These are phyloP conservation scores for Aspergillus quadricinctus DNA, from an alignment of 2,329 filamentous ascomycete species.

Conservation along the genomic window DNA sequence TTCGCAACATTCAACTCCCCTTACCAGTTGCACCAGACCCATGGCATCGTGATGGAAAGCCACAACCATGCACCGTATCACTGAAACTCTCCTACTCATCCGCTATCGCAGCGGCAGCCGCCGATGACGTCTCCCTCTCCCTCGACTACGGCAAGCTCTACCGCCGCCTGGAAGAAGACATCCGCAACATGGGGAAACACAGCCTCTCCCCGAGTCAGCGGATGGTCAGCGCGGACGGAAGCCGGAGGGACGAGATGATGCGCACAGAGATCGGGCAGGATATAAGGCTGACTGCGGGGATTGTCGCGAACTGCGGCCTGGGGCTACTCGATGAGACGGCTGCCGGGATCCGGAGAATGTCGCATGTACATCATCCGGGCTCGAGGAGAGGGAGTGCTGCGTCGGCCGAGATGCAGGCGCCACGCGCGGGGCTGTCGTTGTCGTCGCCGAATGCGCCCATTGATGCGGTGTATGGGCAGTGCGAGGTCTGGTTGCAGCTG, in stretches of 20 bases:
- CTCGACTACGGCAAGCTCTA: conserved; percentile 47
- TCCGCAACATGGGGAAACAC: conserved; percentile 26
- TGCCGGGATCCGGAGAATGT: conserved; percentile 31
- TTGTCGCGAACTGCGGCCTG: conserved; percentile 33
- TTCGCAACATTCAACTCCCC: conserved; percentile 42
- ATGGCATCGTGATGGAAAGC: conserved; percentile 43
- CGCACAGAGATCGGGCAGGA: conserved; percentile 27
- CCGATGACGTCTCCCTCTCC: conserved; percentile 43
- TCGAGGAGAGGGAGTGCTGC: conserved; percentile 21
- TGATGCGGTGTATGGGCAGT: conserved; percentile 28
- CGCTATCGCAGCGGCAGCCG: conserved; percentile 36
- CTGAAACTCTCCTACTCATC: conserved; percentile 42
- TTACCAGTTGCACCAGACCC: conserved; percentile 42
- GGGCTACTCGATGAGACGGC: conserved; percentile 35
- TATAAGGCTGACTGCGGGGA: conserved; percentile 30
- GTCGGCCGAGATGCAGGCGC: conserved; percentile 11
- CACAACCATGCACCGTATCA: conserved; percentile 43
- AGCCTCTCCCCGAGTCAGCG: conserved; percentile 17
- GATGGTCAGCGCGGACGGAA: conserved; percentile 26
- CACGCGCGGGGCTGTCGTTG: neutral
- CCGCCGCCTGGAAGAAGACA: conserved; percentile 35
- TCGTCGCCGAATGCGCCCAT: conserved; percentile 17
- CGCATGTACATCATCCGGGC: conserved; percentile 26
- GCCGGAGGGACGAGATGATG: conserved; percentile 27
- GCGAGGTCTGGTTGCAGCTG: conserved; percentile 37